Evolutionary conservation across 2,329 filamentous ascomycete species (phyloP).

Genomic region (Paecilomyces variotii): DNA sequence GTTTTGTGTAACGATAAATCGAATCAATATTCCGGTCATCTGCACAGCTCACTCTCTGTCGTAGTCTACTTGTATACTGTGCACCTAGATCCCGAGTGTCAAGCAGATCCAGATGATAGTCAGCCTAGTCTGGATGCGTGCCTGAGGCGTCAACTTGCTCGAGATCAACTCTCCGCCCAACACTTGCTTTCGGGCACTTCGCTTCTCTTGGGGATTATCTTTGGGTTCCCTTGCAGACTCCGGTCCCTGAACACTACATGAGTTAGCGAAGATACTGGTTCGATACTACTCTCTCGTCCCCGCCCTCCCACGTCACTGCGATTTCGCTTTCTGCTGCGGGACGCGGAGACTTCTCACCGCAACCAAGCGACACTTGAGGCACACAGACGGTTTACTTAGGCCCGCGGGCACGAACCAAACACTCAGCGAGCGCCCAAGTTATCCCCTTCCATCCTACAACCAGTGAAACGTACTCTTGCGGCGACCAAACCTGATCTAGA

Average conservation of each 20-base stretch:
- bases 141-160: background rate
- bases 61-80: background rate
- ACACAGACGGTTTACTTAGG: background rate
- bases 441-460: background rate
- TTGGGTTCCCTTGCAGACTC: background rate
- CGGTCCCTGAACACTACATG: background rate
- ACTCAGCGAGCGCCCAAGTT: background rate
- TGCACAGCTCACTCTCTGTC: background rate
- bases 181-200: background rate
- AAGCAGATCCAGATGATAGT: background rate
- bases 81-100: background rate
- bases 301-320: background rate
- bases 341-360: background rate
- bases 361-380: background rate
- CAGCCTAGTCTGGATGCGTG: background rate
- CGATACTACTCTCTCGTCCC: background rate
- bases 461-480: background rate
- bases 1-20: background rate
- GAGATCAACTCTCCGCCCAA: background rate
- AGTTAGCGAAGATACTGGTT: background rate
- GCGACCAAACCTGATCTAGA: background rate
- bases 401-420: background rate
- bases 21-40: background rate
- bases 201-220: background rate
- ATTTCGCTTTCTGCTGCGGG: background rate